phyloP scores from a whole-genome alignment of 495 filamentous ascomycete genomes.

The Cetradonia linearis region DNA sequence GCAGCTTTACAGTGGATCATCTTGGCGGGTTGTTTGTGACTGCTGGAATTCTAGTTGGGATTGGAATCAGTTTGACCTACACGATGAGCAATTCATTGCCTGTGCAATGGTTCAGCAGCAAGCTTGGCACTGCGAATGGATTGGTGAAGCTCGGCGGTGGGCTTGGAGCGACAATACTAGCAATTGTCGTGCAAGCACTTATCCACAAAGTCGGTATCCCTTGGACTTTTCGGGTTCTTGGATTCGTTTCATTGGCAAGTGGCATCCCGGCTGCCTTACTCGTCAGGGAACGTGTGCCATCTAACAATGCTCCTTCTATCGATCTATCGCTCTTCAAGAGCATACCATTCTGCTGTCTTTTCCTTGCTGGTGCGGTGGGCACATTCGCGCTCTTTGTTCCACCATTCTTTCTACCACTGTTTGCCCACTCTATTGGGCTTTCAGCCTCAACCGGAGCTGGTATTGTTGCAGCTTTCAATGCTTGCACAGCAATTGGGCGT shows the following conservation, averaged over 20 bases:
- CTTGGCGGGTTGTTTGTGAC: constrained; percentile 48
- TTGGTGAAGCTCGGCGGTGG: constrained; percentile 47
- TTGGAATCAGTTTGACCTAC: constrained; percentile 28
- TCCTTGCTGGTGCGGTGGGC: constrained; percentile 45
- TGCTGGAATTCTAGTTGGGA: constrained; percentile 42
- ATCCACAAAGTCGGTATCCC: constrained; percentile 38
- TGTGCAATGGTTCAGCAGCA: constrained; percentile 45
- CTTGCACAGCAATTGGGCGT: constrained; percentile 43
- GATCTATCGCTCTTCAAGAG: constrained; percentile 38
- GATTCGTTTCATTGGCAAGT: constrained; percentile 37
- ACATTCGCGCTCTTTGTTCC: constrained; percentile 54
- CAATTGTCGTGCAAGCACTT: constrained; percentile 39
- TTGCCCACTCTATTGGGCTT: constrained; percentile 37
- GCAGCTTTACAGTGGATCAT: constrained; percentile 39
- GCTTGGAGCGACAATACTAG: constrained; percentile 42
- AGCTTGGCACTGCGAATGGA: constrained; percentile 47
- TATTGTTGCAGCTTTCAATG: constrained; percentile 47
- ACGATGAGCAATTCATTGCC: constrained; percentile 27
- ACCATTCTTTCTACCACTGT: constrained; percentile 48
- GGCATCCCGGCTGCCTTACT: constrained; percentile 48
- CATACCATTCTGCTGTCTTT: constrained; percentile 41
- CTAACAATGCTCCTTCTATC: constrained; percentile 36
- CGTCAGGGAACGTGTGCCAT: constrained; percentile 43
- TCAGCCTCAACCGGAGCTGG: constrained; percentile 41
- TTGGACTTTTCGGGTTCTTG: constrained; percentile 47